These are phyloP conservation scores for Berkeleyomyces rouxiae DNA, from an alignment of 2,329 filamentous ascomycete genomes.

Conservation along the genomic window DNA sequence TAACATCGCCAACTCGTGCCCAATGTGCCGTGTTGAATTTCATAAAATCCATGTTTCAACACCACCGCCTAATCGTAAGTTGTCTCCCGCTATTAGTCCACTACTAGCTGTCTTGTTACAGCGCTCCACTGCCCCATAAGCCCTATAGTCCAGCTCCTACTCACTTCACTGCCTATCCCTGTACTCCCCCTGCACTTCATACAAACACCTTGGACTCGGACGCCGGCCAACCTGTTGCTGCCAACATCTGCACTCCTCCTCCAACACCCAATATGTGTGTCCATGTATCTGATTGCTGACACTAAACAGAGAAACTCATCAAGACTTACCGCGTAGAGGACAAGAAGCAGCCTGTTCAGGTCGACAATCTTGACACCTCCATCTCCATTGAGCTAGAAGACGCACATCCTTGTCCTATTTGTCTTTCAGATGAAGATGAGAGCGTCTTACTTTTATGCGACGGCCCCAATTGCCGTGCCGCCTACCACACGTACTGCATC, in stretches of 20 bases:
- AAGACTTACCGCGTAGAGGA: slow-evolving; percentile 54
- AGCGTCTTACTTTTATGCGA: slow-evolving; percentile 81
- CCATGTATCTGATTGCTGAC: background rate
- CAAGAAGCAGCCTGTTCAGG: slow-evolving; percentile 47
- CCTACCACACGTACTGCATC: slow-evolving; percentile 85
- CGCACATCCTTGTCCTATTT: slow-evolving; percentile 71
- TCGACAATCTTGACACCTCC: slow-evolving; percentile 45
- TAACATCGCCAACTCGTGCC: slow-evolving; percentile 91
- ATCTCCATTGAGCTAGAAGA: slow-evolving; percentile 58
- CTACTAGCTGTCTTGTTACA: background rate
- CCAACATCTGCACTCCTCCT: background rate
- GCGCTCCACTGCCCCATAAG: background rate
- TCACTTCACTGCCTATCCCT: background rate
- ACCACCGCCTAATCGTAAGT: slow-evolving; percentile 55
- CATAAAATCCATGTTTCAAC: slow-evolving; percentile 61
- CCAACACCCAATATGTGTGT: background rate
- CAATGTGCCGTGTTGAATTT: slow-evolving; percentile 85
- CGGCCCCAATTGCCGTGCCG: slow-evolving; percentile 53
- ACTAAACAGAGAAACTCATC: slow-evolving; percentile 32
- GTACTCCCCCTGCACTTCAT: background rate
- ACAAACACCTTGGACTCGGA: background rate
- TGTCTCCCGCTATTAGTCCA: background rate
- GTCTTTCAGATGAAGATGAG: slow-evolving; percentile 64
- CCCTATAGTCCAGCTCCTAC: no score
- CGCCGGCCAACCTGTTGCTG: no score